phyloP scores from a whole-genome alignment of 371 early-diverging fungal genomes.

The Lichtheimia corymbifera region DNA sequence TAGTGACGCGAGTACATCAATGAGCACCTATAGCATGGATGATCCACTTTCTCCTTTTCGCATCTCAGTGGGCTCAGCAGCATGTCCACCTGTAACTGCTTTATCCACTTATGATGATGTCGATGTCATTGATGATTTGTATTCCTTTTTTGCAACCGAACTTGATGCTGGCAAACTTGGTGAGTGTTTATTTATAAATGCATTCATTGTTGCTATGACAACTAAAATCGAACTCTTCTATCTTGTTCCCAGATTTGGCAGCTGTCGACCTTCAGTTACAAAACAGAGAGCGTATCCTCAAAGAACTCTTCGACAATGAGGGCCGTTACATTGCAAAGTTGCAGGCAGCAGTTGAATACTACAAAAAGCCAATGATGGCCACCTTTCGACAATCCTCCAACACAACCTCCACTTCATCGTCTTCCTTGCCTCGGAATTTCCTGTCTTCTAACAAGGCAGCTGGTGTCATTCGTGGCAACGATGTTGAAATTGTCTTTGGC shows the following conservation, averaged over 20 bases:
- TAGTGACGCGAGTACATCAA: constrained; percentile 19
- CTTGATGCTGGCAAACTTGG: constrained; percentile 12
- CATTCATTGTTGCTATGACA: background rate
- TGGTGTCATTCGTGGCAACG: constrained; percentile 14
- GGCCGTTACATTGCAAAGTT: constrained; percentile 20
- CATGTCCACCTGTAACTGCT: background rate
- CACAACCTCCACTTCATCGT: constrained; percentile 1
- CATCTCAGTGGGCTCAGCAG: background rate
- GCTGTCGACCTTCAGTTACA: constrained; percentile 3
- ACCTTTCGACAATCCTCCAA: constrained; percentile 10
- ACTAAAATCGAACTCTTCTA: background rate
- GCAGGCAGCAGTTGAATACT: constrained; percentile 21
- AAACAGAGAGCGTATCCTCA: constrained; percentile 18
- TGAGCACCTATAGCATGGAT: constrained; percentile 21
- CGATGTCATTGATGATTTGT: constrained; percentile 28
- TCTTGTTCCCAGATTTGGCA: background rate
- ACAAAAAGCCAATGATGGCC: constrained; percentile 23
- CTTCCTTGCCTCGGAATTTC: constrained; percentile 18
- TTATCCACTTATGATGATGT: constrained; percentile 11
- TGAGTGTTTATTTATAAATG: background rate
- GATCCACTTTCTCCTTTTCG: constrained; percentile 12
- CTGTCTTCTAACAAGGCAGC: constrained; percentile 11
- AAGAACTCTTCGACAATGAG: constrained; percentile 20
- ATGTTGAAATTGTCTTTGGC: constrained; percentile 20
- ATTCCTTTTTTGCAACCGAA: constrained; percentile 24